Evolutionary conservation across 371 early-diverging fungal genomes (phyloP).

Genomic region (Actinomucor elegans): DNA sequence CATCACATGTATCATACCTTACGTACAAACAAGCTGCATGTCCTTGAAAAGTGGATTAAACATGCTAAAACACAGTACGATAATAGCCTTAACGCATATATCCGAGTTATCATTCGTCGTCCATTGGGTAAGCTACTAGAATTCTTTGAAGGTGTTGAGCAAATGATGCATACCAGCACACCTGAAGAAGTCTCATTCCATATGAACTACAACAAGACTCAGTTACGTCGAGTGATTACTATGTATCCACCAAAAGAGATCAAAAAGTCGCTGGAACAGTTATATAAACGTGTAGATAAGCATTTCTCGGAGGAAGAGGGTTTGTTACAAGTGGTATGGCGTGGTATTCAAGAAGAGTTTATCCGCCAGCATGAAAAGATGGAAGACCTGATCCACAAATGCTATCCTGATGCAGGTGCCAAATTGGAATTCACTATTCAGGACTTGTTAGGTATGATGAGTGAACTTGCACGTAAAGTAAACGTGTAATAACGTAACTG

Average conservation of each 20-base stretch:
- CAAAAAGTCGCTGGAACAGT: conserved; percentile 74
- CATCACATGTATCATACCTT: conserved; percentile 84
- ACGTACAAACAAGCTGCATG: conserved; percentile 64
- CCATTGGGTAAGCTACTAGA: conserved; percentile 88
- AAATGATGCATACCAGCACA: conserved; percentile 70
- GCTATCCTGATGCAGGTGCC: conserved; percentile 85
- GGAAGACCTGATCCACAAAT: conserved; percentile 74
- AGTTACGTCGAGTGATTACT: conserved; percentile 81
- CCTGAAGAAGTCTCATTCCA: conserved; percentile 87
- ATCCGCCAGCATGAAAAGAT: conserved; percentile 80
- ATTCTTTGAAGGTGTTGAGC: conserved; percentile 94
- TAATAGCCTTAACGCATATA: conserved; percentile 76
- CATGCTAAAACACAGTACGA: conserved; percentile 87
- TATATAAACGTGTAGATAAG: conserved; percentile 92
- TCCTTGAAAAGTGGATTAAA: conserved; percentile 78
- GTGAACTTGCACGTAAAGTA: conserved; percentile 60
- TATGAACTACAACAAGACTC: conserved; percentile 81
- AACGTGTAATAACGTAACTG: conserved; percentile 39
- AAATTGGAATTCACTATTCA: conserved; percentile 87
- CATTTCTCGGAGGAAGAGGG: conserved; percentile 88
- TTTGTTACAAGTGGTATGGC: conserved; percentile 88
- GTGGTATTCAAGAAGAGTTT: conserved; percentile 87
- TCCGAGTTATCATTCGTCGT: conserved; percentile 82
- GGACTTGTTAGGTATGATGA: conserved; percentile 74
- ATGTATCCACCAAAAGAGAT: conserved; percentile 85